Evolutionary conservation across 2,329 filamentous ascomycete genomes (phyloP).

Genomic region (Annulohypoxylon truncatum): DNA sequence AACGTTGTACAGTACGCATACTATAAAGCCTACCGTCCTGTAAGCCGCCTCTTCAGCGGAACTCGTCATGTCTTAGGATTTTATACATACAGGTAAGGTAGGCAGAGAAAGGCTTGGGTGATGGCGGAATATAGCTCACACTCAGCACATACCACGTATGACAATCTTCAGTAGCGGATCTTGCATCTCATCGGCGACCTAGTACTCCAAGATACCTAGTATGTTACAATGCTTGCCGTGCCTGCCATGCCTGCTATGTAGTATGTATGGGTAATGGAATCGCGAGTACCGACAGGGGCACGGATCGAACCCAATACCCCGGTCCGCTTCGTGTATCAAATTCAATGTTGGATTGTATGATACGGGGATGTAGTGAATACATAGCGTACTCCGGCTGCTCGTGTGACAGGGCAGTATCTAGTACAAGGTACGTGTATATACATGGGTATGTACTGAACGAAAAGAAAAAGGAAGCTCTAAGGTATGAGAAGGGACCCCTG

Average conservation of each 20-base stretch:
- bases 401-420: neutral
- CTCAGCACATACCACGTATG: slow-evolving; percentile 13
- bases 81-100: slow-evolving; percentile 5
- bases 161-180: slow-evolving; percentile 35
- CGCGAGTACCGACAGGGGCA: slow-evolving; percentile 1
- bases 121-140: slow-evolving; percentile 11
- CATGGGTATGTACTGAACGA: neutral
- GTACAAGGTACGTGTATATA: neutral
- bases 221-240: neutral
- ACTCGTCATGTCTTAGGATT: slow-evolving; percentile 19
- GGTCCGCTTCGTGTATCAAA: neutral
- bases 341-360: neutral
- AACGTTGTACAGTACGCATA: neutral
- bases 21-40: neutral
- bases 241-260: neutral
- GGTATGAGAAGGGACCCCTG: slow-evolving; percentile 9
- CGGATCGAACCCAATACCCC: slow-evolving; percentile 5
- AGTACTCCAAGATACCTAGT: neutral
- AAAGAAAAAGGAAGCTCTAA: neutral
- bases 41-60: slow-evolving; percentile 27
- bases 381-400: neutral
- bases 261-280: neutral
- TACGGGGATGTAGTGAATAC: neutral
- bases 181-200: slow-evolving; percentile 40
- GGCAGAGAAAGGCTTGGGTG: neutral